Conservation (phyloP, 306 rosid genomes). For the Calophaca sinica region DNA sequence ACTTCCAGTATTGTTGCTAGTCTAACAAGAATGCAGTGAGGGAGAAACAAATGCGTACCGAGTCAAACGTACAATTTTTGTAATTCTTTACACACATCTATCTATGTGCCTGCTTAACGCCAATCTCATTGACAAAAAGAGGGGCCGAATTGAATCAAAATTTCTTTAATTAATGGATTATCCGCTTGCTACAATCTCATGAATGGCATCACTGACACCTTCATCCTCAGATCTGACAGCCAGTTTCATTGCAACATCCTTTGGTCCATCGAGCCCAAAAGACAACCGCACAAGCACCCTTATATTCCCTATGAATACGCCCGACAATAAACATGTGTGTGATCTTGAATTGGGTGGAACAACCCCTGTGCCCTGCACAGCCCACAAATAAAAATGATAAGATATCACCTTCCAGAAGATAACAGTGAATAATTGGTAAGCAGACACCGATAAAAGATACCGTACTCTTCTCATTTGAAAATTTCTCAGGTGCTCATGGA, state of each 20-base stretch:
- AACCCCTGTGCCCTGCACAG: conserved; percentile 85
- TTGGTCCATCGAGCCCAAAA: conserved; percentile 87
- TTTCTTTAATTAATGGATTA: conserved; percentile 51
- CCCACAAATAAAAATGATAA: conserved; percentile 21
- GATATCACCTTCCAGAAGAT: conserved; percentile 34
- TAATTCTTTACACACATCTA: conserved; percentile 59
- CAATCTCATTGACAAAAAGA: conserved; percentile 49
- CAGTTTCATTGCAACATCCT: conserved; percentile 95
- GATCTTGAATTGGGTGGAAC: conserved; percentile 93
- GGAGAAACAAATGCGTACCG: conserved; percentile 25
- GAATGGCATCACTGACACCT: conserved; percentile 80
- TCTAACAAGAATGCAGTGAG: conserved; percentile 43
- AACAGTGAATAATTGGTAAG: conserved; percentile 15
- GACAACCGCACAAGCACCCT: conserved; percentile 87
- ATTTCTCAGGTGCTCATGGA: conserved; percentile 15
- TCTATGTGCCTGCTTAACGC: conserved; percentile 50
- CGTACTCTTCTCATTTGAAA: conserved; percentile 11
- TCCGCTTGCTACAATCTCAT: conserved; percentile 93
- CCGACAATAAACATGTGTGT: conserved; percentile 81
- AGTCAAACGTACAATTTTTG: conserved; percentile 37
- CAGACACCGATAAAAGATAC: conserved; percentile 6
- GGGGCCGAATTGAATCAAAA: conserved; percentile 43
- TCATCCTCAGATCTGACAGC: conserved; percentile 84
- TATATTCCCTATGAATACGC: conserved; percentile 82
- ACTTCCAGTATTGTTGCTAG: conserved; percentile 36